These are phyloP conservation scores for Curvularia lunata DNA, from an alignment of 2,329 filamentous ascomycete genomes.

Conservation along the genomic window DNA sequence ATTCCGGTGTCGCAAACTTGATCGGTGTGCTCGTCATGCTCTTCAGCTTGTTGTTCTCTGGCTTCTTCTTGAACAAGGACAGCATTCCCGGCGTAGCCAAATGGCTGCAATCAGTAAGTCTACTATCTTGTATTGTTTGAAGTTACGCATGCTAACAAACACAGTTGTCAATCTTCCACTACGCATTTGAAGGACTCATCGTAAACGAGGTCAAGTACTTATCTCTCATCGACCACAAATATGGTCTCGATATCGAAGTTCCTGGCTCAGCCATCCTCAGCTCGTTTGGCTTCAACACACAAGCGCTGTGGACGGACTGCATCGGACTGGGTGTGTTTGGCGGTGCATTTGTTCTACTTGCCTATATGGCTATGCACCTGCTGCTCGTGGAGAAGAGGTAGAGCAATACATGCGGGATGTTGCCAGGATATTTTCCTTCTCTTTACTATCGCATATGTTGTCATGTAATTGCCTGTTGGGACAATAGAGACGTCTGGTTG, in stretches of 20 bases:
- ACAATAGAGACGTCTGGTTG: not conserved
- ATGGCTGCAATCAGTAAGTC: slow-evolving; percentile 82
- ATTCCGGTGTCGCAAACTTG: slow-evolving; percentile 87
- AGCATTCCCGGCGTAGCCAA: slow-evolving; percentile 83
- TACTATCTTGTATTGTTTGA: not conserved
- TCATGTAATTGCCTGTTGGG: not conserved
- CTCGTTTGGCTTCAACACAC: slow-evolving; percentile 91
- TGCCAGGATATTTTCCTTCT: not conserved
- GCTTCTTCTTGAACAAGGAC: slow-evolving; percentile 91
- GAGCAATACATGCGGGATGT: not conserved
- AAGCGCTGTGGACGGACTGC: slow-evolving; percentile 84
- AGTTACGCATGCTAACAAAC: slow-evolving; percentile 16
- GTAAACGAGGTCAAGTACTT: slow-evolving; percentile 95
- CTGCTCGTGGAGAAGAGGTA: slow-evolving; percentile 88
- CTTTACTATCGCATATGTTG: not conserved
- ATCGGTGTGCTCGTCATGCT: slow-evolving; percentile 97
- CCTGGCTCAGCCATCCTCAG: slow-evolving; percentile 93
- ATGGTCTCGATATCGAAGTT: slow-evolving; percentile 94
- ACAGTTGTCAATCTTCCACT: slow-evolving; percentile 94
- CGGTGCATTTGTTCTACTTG: slow-evolving; percentile 80
- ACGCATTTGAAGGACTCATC: slow-evolving; percentile 93
- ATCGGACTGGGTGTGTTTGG: slow-evolving; percentile 82
- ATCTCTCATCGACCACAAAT: slow-evolving; percentile 90
- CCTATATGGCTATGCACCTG: slow-evolving; percentile 92
- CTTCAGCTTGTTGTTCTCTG: slow-evolving; percentile 93